Evolutionary conservation across 345 rosid species (phyloP), one percentile per base, ranked within the genome.

Genomic region (Salix brachista): DNA sequence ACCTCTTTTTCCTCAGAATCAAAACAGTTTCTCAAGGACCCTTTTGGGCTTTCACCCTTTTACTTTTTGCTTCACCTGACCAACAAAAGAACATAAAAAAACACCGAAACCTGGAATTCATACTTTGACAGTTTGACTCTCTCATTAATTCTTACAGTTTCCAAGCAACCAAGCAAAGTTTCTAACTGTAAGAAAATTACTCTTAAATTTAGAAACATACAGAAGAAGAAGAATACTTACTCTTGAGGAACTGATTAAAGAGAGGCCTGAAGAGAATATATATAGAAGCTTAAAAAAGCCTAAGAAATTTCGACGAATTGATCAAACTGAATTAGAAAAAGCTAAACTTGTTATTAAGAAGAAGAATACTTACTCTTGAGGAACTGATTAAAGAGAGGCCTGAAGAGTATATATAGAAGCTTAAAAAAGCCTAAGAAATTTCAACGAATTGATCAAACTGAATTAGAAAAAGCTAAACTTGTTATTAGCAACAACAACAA

Each of bases 391-490:
- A 58, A 58, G 64, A 58, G 64, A 58, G 16, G 64, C 28, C 25
- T 10, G 64, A n/a, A 58, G 28, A 58, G 28, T 58, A 52, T 0
- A 58, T 3, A 58, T 8, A 19, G 13, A 17, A 19, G 60, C 58
- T 66, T 18, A 6, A 30, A 28, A 19, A 65, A 64, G 12, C 21
- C 21, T 36, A 10, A 26, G 50, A 58, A 46, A 13, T 58, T 23
- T 58, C 75, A 60, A 64, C 69, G 60, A 73, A 64, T 42, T 73
- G 44, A 37, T 66, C 7, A 21, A 74, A 30, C 62, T 48, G 61
- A 65, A 48, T 12, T 16, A 28, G 42, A 30, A 18, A 37, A 56
- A 9, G 39, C 14, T 21, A 26, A 32, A 64, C 54, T 3, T 34
- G 71, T 52, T 50, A 36, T 36, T 5, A 52, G 23, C n/a, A 34